A percentile compares a stretch with the other conserved stretches of the same genome.
These are phyloP conservation scores for Ostreobium quekettii DNA, from an alignment of 139 green algal genomes.

Conservation along the genomic window DNA sequence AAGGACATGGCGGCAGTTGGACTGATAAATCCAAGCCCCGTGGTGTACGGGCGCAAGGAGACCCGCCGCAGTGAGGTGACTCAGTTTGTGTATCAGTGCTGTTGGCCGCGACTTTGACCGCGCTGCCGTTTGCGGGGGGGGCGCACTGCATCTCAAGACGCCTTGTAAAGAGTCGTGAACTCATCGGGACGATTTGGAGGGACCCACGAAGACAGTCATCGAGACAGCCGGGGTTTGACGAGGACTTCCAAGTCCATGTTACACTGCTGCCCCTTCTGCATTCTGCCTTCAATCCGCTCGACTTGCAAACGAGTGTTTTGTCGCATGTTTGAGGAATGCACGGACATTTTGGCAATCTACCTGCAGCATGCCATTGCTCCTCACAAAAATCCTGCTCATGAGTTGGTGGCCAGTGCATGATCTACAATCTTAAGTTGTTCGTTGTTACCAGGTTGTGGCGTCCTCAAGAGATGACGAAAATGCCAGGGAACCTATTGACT, in stretches of 20 bases:
- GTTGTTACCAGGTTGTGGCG: not conserved
- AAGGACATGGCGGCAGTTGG: slow-evolving; percentile 17
- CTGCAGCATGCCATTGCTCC: not conserved
- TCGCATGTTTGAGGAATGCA: not conserved
- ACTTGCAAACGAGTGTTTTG: no score
- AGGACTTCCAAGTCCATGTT: no score
- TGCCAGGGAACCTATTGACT: slow-evolving; percentile 67
- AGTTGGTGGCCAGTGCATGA: not conserved
- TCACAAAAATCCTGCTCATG: not conserved
- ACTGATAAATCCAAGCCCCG: slow-evolving; percentile 67
- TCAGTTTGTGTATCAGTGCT: not conserved
- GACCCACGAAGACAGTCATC: no score
- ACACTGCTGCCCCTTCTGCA: no score
- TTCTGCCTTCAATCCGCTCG: no score
- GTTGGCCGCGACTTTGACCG: not conserved
- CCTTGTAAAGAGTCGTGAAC: not conserved
- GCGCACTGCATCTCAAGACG: not conserved
- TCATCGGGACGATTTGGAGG: no score
- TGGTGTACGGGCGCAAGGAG: slow-evolving; percentile 43
- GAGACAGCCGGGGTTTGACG: no score
- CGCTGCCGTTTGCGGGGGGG: not conserved
- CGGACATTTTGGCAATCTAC: not conserved
- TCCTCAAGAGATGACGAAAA: slow-evolving; percentile 4
- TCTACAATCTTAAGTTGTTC: slow-evolving; percentile 1
- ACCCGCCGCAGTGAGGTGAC: slow-evolving; percentile 17